Evolutionary conservation across 108 stramenopile species (phyloP).

Genomic region (Pseudonitzschia multiseries): DNA sequence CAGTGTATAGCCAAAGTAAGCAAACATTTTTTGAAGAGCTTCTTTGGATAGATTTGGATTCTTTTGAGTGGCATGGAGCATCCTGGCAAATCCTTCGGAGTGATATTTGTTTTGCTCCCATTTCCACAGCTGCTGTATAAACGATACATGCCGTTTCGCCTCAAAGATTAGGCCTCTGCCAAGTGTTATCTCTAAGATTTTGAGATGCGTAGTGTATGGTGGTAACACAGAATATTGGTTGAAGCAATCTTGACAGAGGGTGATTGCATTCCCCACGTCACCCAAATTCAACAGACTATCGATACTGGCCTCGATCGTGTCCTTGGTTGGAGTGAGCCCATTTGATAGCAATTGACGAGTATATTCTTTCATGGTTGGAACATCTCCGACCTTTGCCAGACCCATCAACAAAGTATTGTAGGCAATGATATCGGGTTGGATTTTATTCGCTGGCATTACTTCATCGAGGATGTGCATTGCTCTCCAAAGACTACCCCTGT

Average conservation of each 20-base stretch:
- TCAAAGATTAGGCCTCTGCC: slow-evolving; percentile 67
- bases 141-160: slow-evolving; percentile 84
- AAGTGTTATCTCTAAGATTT: slow-evolving; percentile 80
- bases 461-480: slow-evolving; percentile 78
- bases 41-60: slow-evolving; percentile 73
- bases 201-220: slow-evolving; percentile 83
- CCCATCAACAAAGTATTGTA: slow-evolving; percentile 74
- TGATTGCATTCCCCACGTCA: slow-evolving; percentile 65
- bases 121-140: slow-evolving; percentile 82
- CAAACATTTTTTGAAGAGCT: slow-evolving; percentile 72
- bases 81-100: slow-evolving; percentile 41
- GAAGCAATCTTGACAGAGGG: slow-evolving; percentile 71
- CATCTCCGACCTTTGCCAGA: slow-evolving; percentile 62
- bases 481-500: slow-evolving; percentile 78
- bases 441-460: slow-evolving; percentile 62
- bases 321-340: slow-evolving; percentile 51
- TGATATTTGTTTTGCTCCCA: slow-evolving; percentile 73
- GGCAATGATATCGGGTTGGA: slow-evolving; percentile 65
- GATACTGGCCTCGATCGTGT: slow-evolving; percentile 67
- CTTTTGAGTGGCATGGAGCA: slow-evolving; percentile 59
- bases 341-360: slow-evolving; percentile 62
- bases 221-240: slow-evolving; percentile 81
- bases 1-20: slow-evolving; percentile 77
- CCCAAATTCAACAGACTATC: slow-evolving; percentile 76
- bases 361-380: slow-evolving; percentile 63